Base-by-base conservation (phyloP, 768 basidiomycete species). In the Auricularia cornea region DNA sequence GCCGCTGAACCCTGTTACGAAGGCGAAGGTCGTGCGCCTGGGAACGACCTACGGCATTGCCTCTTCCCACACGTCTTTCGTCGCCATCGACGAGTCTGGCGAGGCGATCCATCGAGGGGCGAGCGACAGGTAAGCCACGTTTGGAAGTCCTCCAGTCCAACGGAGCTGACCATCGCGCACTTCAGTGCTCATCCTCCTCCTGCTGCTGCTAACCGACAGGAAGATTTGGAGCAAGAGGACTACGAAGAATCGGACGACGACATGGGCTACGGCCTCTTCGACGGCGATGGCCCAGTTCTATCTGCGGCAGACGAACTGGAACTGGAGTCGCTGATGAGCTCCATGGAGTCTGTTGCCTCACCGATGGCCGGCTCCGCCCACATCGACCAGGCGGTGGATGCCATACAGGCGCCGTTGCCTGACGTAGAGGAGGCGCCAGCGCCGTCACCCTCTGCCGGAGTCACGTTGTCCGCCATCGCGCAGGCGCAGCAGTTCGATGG, bases 41-140 rank as follows among this genome's bases (percentile, higher is more conserved):
- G 85, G 83, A 4, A 71, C 77, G 64, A 71, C 70, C 32, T 86
- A 85, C 65, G 79, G 81, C 63, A 76, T 87, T 52, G 79, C 76
- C 1, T 86, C 81, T 69, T 68, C 68, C 44, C 70, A 80, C 63
- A 87, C 85, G 0, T 83, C 83, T 1, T 87, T 87, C 67, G 73
- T 87, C 52, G 85, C 83, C 1, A 73, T 83, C 1, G 80, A 83
- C 51, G 51, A 52, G 51, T 31, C 12, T 26, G 28, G 54, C 12
- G 54, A 26, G 26, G 26, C 8, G 54, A 1, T 30, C 26, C 26
- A 12, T 1, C 26, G 54, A 1, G 29, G 4, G 18, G 8, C 12
- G 6, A 11, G 4, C 14, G 26, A 11, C 26, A 26, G 30, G 16
- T 57, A 20, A 2, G 18, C 8, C 54, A 10, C 28, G 29, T 26